Evolutionary conservation across 2,329 filamentous ascomycete genomes (phyloP), one percentile per base, ranked within the genome.

Genomic region (Ophiostoma tasmaniense): DNA sequence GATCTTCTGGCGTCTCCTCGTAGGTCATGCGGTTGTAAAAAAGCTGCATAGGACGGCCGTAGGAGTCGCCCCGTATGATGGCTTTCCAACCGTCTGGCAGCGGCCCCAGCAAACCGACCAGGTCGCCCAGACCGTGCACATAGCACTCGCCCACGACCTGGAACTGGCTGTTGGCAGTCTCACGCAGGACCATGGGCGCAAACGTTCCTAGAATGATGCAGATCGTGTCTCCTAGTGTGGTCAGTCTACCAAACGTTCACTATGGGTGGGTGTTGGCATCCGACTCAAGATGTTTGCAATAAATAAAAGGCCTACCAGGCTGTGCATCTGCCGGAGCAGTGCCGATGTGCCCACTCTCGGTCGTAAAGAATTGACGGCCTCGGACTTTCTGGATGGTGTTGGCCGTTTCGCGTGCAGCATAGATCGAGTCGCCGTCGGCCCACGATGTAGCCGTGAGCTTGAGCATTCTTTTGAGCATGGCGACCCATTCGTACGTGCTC

Each of bases 91-190:
- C 66, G 17, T 45, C 35, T 28, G 66, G 66, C 6, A 68, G 66
- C 22, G 66, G 66, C 10, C 66, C 66, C 14, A 68, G 39, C 50
- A 68, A 17, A 17, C 66, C 66, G 17, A 50, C 39, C 28, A 33
- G 39, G 28, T 68, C 66, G 37, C 59, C 25, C 37, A 68, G 66
- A 20, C 66, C 66, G 55, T 64, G 66, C 14, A 68, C 66, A 35
- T 64, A 64, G 25, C 66, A 64, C 39, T 68, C 66, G 30, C 66
- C 66, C 14, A 68, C 66, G 6, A 68, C 66, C 4, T 50, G 28
- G 28, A 68, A 68, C 20, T 50, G 37, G 59, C 28, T 55, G 20
- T 33, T 14, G n/a, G 59, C n/a, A 33, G 35, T 68, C 55, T 22
- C 35, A 7, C 66, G 66, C 39, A 68, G 50, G 55, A 64, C 66